Base-by-base conservation (phyloP, 371 early-diverging fungal species). In the Encephalitozoon intestinalis region DNA sequence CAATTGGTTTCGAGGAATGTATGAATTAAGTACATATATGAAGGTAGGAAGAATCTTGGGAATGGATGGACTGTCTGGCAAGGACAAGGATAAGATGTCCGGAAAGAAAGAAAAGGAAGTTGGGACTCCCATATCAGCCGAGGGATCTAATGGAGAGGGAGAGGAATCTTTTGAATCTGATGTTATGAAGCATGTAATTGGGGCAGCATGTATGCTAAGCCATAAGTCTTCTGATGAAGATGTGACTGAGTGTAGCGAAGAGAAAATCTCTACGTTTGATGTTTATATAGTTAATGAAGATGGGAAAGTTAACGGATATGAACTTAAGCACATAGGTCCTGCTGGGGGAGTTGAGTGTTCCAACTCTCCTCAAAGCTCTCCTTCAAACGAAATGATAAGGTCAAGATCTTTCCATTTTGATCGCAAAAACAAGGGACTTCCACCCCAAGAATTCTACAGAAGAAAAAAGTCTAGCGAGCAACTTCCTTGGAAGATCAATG, bases 201-300 rank as follows among this genome's bases (percentile, higher is more conserved):
- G 58, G 4, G 58, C 58, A 34, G 58, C 58, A 34, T 58, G 58
- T 34, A 58, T 58, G 58, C 34, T 58, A 15, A 58, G 34, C 58
- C 58, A 58, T 9, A 37, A 58, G 18, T 34, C 30, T 34, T 34
- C n/a, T 8, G 4, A 26, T 7, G 58, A 58, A 11, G 58, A 58
- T 12, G 15, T 46, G 15, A 21, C 2, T 46, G 49, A 46, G 9
- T 1, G 11, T 11, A 41, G 43, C 7, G 40, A 37, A 18, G 53
- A 51, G 4, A 69, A 21, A 6, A 9, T 53, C n/a, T 39, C 39
- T n/a, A 72, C 54, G 12, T 72, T 63, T 30, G 72, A 72, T 63
- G 64, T 72, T 0, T 72, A 63, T 49, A 72, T 72, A 58, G 72
- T 72, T 2, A 64, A 72, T 39, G 65, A 58, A 23, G 34, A 58